Evolutionary conservation across 2,329 filamentous ascomycete genomes (phyloP).

Genomic region (Arthrobotrys conoides): DNA sequence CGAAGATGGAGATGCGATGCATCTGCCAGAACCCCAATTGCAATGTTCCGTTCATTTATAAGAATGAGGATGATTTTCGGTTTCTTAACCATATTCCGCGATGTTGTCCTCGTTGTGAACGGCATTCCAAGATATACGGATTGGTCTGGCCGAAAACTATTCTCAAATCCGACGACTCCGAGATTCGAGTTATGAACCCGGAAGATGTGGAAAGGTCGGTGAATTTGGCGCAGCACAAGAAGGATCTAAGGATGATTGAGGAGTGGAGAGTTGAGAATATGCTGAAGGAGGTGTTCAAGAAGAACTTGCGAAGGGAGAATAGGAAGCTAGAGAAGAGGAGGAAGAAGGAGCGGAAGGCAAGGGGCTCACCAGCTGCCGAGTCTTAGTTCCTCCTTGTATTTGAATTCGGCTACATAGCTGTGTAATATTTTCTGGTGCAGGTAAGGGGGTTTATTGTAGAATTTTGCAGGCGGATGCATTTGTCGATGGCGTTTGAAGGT

Average conservation of each 20-base stretch:
- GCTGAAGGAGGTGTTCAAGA: conserved; percentile 53
- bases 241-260: conserved; percentile 49
- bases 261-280: conserved; percentile 58
- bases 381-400: background rate
- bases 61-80: conserved; percentile 56
- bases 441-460: background rate
- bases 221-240: conserved; percentile 49
- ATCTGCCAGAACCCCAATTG: conserved; percentile 54
- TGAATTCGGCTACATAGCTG: background rate
- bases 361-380: conserved; percentile 37
- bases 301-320: conserved; percentile 52
- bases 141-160: conserved; percentile 97
- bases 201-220: conserved; percentile 55
- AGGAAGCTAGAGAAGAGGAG: conserved; percentile 52
- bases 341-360: conserved; percentile 44
- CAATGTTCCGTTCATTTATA: conserved; percentile 49
- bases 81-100: conserved; percentile 75
- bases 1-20: conserved; percentile 56
- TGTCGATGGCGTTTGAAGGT: conserved; percentile 25
- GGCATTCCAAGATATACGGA: conserved; percentile 95
- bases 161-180: conserved; percentile 79
- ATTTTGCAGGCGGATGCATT: conserved; percentile 22
- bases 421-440: conserved; percentile 11
- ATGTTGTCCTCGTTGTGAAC: conserved; percentile 91
- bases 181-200: conserved; percentile 65